Evolutionary conservation across 2,329 filamentous ascomycete species (phyloP).

Genomic region (Fusarium kyushuense): DNA sequence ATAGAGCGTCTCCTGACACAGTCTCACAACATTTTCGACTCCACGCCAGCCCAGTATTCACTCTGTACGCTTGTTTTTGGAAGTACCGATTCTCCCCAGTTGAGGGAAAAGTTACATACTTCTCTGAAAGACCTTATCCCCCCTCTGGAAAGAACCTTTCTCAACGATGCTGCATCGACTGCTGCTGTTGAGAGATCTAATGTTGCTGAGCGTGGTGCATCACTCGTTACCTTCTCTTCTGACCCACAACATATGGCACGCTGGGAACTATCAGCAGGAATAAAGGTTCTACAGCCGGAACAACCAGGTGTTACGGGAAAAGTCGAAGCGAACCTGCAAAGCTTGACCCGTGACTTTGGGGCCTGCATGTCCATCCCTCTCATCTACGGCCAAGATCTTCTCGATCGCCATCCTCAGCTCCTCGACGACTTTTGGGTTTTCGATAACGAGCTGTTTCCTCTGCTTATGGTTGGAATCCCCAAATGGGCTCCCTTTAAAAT

Average conservation of each 20-base stretch:
- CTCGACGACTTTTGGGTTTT: constrained; percentile 43
- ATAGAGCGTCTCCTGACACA: constrained; percentile 35
- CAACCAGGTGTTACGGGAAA: background rate
- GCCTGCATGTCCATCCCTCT: constrained; percentile 41
- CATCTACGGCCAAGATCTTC: constrained; percentile 40
- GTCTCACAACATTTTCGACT: constrained; percentile 25
- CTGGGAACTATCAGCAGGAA: constrained; percentile 38
- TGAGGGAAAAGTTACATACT: constrained; percentile 15
- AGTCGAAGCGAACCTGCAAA: constrained; percentile 28
- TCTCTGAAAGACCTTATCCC: constrained; percentile 22
- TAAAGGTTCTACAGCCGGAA: constrained; percentile 2
- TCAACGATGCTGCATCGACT: constrained; percentile 39
- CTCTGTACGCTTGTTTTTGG: constrained; percentile 38
- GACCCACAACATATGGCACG: constrained; percentile 17
- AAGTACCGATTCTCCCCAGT: constrained; percentile 1
- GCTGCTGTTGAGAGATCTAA: constrained; percentile 31
- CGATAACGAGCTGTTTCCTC: constrained; percentile 39
- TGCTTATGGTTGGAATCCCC: constrained; percentile 40
- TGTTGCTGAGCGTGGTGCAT: constrained; percentile 25
- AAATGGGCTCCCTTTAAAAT: constrained; percentile 35
- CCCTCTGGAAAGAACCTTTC: constrained; percentile 34
- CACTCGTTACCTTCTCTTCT: constrained; percentile 33
- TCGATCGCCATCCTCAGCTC: constrained; percentile 24
- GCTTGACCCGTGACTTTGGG: constrained; percentile 38
- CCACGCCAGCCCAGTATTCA: constrained; percentile 22